Evolutionary conservation across 768 basidiomycete species (phyloP).

Genomic region (Pisolithus sp.): DNA sequence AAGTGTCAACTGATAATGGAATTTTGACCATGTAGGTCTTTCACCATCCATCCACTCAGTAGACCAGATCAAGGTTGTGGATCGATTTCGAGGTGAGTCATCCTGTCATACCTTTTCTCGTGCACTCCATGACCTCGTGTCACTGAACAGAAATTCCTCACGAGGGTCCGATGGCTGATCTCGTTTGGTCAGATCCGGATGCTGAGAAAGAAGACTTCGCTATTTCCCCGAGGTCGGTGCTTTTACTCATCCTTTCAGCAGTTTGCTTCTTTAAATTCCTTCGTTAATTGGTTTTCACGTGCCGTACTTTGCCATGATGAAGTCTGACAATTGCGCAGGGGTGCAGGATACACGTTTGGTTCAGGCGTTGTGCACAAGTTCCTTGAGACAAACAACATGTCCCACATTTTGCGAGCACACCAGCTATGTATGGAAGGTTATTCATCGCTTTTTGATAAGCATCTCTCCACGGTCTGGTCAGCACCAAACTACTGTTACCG

Average conservation of each 20-base stretch:
- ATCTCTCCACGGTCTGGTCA: slow-evolving; percentile 96
- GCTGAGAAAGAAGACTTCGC: slow-evolving; percentile 99
- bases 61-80: slow-evolving; percentile 98
- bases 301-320: slow-evolving; percentile 5
- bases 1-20: slow-evolving; percentile 1
- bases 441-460: slow-evolving; percentile 92
- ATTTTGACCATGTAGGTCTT: slow-evolving; percentile 50
- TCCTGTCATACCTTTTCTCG: slow-evolving; percentile 13
- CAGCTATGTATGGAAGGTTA: slow-evolving; percentile 99
- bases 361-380: slow-evolving; percentile 98
- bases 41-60: slow-evolving; percentile 98
- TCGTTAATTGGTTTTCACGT: slow-evolving; percentile 9
- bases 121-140: slow-evolving; percentile 17
- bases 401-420: slow-evolving; percentile 95
- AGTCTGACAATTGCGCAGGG: slow-evolving; percentile 40
- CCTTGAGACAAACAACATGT: slow-evolving; percentile 91
- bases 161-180: slow-evolving; percentile 98
- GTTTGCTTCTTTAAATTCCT: slow-evolving; percentile 4
- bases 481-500: slow-evolving; percentile 99
- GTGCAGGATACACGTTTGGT: slow-evolving; percentile 98
- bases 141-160: slow-evolving; percentile 83
- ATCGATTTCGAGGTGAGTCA: slow-evolving; percentile 83
- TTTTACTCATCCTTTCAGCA: slow-evolving; percentile 9
- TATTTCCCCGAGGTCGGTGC: slow-evolving; percentile 85
- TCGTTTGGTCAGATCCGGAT: slow-evolving; percentile 99